Evolutionary conservation across 208 protist genomes (phyloP), one percentile per base, ranked within the genome.

Genomic region (Porcisia deanei): DNA sequence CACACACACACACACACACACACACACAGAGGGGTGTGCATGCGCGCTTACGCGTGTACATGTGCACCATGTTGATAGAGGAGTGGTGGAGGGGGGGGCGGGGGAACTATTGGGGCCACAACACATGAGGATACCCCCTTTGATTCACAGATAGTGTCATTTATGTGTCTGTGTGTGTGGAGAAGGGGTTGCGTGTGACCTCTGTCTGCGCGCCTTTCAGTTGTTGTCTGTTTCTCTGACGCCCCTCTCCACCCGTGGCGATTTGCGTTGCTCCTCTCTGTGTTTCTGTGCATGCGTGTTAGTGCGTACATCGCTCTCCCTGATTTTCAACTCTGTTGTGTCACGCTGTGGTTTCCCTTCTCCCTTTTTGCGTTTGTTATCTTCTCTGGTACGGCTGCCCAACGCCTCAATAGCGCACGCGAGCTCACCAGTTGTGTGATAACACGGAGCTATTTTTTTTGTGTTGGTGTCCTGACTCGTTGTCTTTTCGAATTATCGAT

Each of bases 401-500:
- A 67, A 43, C 52, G 3, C 41, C n/a, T 14, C 49, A 57, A 43
- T 55, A 3, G 12, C 9, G 37, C 20, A 41, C 71, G 47, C 47
- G 14, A 16, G 10, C 10, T 6, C 41, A 22, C 41, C 63, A 8
- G 63, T 49, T 20, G 22, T 75, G 41, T 75, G 52, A 57, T 37
- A 53, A 43, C 22, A 14, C n/a, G 39, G 41, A 49, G 63, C 75
- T 64, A 45, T 63, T 73, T 18, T 1, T 82, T 65, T 34, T 34
- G n/a, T 8, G 63, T 73, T 58, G 53, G 61, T 61, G 41, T 7
- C 45, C 7, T 63, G 3, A 54, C 25, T 8, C 47, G 45, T 84
- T 73, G 80, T 16, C 52, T 34, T 67, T 73, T 55, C 69, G 37
- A 1, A 43, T 58, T 25, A 52, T n/a, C 41, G 41, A 67, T 49